Percentiles rank a stretch among this genome's conserved stretches.
Conservation (phyloP, 331 rosid genomes). For the Stylosanthes scabra region DNA sequence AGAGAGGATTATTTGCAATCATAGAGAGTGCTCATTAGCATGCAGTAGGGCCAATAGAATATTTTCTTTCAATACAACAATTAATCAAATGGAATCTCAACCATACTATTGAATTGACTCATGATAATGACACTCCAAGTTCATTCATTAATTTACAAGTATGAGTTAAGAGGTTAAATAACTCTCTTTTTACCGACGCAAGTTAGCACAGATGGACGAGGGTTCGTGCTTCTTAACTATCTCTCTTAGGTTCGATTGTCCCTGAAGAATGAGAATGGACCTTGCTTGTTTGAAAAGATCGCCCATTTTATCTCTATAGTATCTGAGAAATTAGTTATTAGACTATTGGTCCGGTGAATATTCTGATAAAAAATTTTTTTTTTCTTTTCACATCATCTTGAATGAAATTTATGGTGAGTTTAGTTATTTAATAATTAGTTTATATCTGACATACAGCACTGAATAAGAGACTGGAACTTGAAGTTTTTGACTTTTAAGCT, state of each 20-base stretch:
- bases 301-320: no score
- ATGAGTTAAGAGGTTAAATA: neutral
- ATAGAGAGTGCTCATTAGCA: slow-evolving; percentile 41
- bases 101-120: slow-evolving; percentile 53
- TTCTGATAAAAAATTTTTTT: no score
- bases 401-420: slow-evolving; percentile 23
- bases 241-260: no score
- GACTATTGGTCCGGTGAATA: no score
- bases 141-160: slow-evolving; percentile 26
- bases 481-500: slow-evolving; percentile 4
- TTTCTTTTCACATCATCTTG: no score
- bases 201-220: no score
- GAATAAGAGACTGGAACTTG: neutral
- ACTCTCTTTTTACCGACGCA: no score
- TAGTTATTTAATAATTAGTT: neutral
- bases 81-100: slow-evolving; percentile 46
- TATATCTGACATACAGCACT: neutral
- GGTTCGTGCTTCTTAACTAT: no score
- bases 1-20: slow-evolving; percentile 40
- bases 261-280: no score
- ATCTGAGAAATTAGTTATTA: no score
- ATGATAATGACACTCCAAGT: slow-evolving; percentile 37
- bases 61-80: slow-evolving; percentile 39
- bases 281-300: no score
- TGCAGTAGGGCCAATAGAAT: slow-evolving; percentile 50